phyloP scores from a whole-genome alignment of 2,329 filamentous ascomycete genomes.

The Penicillium sclerotiorum region DNA sequence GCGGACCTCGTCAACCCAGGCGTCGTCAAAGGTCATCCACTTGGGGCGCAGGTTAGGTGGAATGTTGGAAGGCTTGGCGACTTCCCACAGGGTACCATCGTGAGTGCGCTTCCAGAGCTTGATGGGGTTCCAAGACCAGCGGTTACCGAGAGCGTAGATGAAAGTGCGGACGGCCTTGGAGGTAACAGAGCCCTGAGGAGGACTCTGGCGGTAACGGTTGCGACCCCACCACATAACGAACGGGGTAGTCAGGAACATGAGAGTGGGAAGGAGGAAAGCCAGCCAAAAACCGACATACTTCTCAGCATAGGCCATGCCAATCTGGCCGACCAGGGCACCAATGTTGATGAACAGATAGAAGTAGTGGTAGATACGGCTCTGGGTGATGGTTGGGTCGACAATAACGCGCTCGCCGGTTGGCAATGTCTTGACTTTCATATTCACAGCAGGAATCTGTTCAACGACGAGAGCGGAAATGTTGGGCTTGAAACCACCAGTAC shows the following conservation, averaged over 20 bases:
- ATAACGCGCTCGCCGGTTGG: conserved; percentile 68
- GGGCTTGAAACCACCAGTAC: conserved; percentile 79
- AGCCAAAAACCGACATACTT: conserved; percentile 78
- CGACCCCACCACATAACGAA: conserved; percentile 62
- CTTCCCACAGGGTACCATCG: conserved; percentile 26
- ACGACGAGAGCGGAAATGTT: conserved; percentile 74
- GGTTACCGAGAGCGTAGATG: conserved; percentile 63
- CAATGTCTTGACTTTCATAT: conserved; percentile 59
- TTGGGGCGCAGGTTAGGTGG: conserved; percentile 27
- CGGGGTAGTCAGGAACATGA: conserved; percentile 65
- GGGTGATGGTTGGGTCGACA: conserved; percentile 69
- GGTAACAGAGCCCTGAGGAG: conserved; percentile 72
- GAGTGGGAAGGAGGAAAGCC: conserved; percentile 68
- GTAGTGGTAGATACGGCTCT: conserved; percentile 68
- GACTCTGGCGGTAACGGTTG: conserved; percentile 64
- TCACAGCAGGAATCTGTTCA: conserved; percentile 66
- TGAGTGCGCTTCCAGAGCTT: conserved; percentile 47
- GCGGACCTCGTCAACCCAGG: conserved; percentile 77
- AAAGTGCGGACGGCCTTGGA: conserved; percentile 67
- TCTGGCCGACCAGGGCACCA: conserved; percentile 63
- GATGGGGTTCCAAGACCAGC: conserved; percentile 64
- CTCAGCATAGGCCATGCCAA: conserved; percentile 73
- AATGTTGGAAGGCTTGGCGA: conserved; percentile 36
- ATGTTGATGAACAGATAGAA: conserved; percentile 74
- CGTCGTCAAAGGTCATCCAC: conserved; percentile 76